Conservation (phyloP, 2,329 filamentous ascomycete species). For the Colletotrichum sp. region DNA sequence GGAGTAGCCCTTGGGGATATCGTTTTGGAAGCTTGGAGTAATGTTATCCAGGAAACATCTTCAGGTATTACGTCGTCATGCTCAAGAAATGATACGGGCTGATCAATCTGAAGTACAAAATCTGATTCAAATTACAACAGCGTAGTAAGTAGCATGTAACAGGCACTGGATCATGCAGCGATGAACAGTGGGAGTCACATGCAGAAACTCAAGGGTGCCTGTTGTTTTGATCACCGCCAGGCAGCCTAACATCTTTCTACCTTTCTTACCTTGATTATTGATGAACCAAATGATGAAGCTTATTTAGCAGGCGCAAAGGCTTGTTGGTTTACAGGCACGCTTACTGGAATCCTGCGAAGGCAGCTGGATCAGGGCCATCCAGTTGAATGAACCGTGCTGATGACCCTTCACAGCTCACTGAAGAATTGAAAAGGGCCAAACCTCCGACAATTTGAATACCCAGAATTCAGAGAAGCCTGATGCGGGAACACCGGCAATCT, state of each 20-base stretch:
- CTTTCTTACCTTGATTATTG: not conserved
- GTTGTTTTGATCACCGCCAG: not conserved
- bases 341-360: not conserved
- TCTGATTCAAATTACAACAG: too few species aligned
- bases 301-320: not conserved
- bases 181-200: fast-evolving
- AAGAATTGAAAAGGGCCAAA: not conserved
- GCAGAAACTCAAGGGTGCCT: not conserved
- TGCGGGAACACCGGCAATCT: not conserved
- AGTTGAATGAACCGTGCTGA: not conserved
- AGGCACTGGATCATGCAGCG: too few species aligned
- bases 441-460: fast-evolving
- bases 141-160: too few species aligned
- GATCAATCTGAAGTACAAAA: too few species aligned
- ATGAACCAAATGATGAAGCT: not conserved
- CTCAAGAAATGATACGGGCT: too few species aligned
- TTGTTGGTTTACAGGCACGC: not conserved
- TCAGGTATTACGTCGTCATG: too few species aligned
- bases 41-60: too few species aligned
- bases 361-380: not conserved
- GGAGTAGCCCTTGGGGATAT: too few species aligned
- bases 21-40: too few species aligned
- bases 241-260: too few species aligned
- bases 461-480: not conserved
- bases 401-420: not conserved